Conservation (phyloP, 2,329 filamentous ascomycete genomes). For the Exophiala spinifera region DNA sequence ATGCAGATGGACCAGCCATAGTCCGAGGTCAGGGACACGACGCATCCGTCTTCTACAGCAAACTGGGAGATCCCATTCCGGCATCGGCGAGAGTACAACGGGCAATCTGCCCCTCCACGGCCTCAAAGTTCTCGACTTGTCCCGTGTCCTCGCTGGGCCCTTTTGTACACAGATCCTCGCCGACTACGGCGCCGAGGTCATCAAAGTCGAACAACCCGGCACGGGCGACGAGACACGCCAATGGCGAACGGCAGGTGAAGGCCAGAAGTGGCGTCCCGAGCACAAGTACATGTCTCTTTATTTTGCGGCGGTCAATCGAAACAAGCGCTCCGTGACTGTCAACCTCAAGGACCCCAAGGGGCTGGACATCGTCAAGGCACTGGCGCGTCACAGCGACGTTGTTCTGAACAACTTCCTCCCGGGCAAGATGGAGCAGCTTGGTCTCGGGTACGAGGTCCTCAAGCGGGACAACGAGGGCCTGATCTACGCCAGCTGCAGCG, state of each 20-base stretch:
- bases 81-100: neutral
- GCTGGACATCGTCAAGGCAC: constrained; percentile 12
- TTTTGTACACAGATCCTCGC: constrained; percentile 28
- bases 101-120: constrained; percentile 12
- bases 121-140: constrained; percentile 24
- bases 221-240: constrained; percentile 26
- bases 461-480: constrained; percentile 44
- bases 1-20: neutral
- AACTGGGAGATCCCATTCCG: neutral
- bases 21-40: neutral
- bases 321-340: constrained; percentile 21
- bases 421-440: constrained; percentile 44
- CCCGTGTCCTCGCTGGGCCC: constrained; percentile 26
- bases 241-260: constrained; percentile 24
- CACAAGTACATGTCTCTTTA: constrained; percentile 16
- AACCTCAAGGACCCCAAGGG: constrained; percentile 15
- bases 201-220: constrained; percentile 30
- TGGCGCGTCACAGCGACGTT: constrained; percentile 17
- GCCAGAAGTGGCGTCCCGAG: constrained; percentile 17
- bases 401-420: constrained; percentile 33
- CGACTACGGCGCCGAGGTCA: constrained; percentile 28
- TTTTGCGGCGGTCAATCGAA: constrained; percentile 18
- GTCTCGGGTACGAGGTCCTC: constrained; percentile 41
- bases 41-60: neutral
- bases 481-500: constrained; percentile 52